Percentiles rank a stretch among this genome's conserved stretches.
Evolutionary conservation across 2,329 filamentous ascomycete genomes (phyloP).

Genomic region (Nannizziopsis arthrosporioides): DNA sequence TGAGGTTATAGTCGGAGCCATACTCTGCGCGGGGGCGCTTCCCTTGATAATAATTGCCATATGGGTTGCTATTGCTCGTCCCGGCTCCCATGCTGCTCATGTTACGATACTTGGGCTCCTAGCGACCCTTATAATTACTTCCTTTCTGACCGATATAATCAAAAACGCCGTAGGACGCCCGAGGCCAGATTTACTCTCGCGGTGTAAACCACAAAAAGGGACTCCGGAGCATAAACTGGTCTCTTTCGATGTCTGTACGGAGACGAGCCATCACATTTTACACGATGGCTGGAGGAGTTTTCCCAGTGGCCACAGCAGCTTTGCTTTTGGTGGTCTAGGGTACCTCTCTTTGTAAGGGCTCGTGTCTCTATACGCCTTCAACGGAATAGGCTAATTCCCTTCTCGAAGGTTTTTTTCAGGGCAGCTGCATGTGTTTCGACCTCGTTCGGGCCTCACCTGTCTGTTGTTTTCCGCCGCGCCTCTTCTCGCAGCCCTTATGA

Average conservation of each 20-base stretch:
- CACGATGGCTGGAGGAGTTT: constrained; percentile 57
- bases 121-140: constrained; percentile 63
- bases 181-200: constrained; percentile 74
- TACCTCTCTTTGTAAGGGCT: constrained; percentile 41
- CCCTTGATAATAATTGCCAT: constrained; percentile 56
- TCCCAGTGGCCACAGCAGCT: constrained; percentile 51
- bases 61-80: constrained; percentile 52
- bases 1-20: constrained; percentile 38
- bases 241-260: constrained; percentile 35
- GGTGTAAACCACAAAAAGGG: constrained; percentile 60
- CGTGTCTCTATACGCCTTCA: not conserved
- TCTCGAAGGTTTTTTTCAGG: constrained; percentile 34
- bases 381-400: not conserved
- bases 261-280: constrained; percentile 44
- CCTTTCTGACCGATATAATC: constrained; percentile 76
- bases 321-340: constrained; percentile 50
- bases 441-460: constrained; percentile 45
- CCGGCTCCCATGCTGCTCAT: constrained; percentile 67
- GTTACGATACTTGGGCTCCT: constrained; percentile 71
- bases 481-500: constrained; percentile 45
- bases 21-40: constrained; percentile 64
- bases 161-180: constrained; percentile 81
- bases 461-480: constrained; percentile 46
- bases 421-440: constrained; percentile 49
- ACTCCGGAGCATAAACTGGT: constrained; percentile 47